A percentile compares a stretch with the other conserved stretches of the same genome.
Evolutionary conservation across 2,329 filamentous ascomycete species (phyloP).

Genomic region (Pseudogymnoascus sp.): DNA sequence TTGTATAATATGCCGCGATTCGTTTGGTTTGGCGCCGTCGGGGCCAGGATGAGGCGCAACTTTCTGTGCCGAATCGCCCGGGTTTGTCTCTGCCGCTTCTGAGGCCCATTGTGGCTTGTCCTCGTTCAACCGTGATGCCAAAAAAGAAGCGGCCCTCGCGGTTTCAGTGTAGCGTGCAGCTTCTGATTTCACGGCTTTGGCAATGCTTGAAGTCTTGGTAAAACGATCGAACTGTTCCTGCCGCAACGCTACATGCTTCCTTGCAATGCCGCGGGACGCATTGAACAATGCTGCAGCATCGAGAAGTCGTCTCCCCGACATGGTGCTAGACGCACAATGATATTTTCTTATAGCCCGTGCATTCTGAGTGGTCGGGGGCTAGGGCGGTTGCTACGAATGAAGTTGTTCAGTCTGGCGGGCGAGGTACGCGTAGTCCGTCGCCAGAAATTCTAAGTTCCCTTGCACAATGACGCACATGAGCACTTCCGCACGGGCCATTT

Average conservation of each 20-base stretch:
- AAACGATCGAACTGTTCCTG: conserved; percentile 54
- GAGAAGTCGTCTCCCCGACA: conserved; percentile 57
- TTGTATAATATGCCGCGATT: conserved; percentile 39
- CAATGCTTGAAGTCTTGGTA: conserved; percentile 56
- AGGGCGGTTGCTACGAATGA: neutral
- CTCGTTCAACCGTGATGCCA: conserved; percentile 52
- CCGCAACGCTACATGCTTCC: conserved; percentile 54
- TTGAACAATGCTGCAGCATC: conserved; percentile 64
- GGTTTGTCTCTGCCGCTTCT: conserved; percentile 15
- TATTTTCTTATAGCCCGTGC: neutral
- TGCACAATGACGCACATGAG: conserved; percentile 1
- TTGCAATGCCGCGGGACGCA: conserved; percentile 61
- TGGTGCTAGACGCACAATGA: conserved; percentile 22
- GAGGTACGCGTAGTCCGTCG: neutral
- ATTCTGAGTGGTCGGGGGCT: neutral
- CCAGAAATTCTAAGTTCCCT: neutral
- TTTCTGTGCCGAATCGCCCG: conserved; percentile 17
- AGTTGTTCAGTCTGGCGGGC: neutral
- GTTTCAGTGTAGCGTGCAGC: conserved; percentile 55
- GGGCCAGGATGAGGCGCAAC: conserved; percentile 20
- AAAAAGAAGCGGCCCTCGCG: conserved; percentile 50
- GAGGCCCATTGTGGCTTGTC: conserved; percentile 24
- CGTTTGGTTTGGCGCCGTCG: conserved; percentile 29
- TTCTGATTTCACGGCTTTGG: conserved; percentile 54
- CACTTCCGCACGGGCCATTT: neutral